Percentiles rank a stretch among this genome's conserved stretches.
phyloP scores from a whole-genome alignment of 1,284 basidiomycete genomes.

The Marasmius fiardii region DNA sequence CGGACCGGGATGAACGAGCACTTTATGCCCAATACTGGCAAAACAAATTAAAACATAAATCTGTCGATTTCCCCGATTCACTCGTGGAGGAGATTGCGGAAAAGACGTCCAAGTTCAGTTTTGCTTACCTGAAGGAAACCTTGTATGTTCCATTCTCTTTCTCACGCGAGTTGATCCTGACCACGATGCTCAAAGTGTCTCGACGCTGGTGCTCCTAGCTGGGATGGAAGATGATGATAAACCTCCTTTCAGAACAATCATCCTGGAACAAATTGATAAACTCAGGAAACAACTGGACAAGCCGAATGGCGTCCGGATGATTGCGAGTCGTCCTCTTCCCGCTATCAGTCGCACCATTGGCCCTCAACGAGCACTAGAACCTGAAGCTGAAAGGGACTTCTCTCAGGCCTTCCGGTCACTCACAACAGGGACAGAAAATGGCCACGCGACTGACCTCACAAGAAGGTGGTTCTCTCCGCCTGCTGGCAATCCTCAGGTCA shows the following conservation, averaged over 20 bases:
- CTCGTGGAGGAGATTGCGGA: conserved; percentile 59
- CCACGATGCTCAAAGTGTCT: conserved; percentile 42
- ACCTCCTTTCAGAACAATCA: conserved; percentile 42
- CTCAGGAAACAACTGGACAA: conserved; percentile 61
- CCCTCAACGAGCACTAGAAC: background rate
- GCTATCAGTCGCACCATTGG: background rate
- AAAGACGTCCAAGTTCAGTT: conserved; percentile 66
- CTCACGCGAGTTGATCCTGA: conserved; percentile 2
- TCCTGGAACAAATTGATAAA: conserved; percentile 55
- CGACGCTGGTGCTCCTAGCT: conserved; percentile 56
- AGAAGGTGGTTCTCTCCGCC: no score
- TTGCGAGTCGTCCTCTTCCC: background rate
- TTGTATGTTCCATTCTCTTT: conserved; percentile 53
- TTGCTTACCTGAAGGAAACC: conserved; percentile 81
- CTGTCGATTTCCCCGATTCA: conserved; percentile 62
- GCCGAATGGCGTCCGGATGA: background rate
- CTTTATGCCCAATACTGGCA: conserved; percentile 78
- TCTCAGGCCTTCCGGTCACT: background rate
- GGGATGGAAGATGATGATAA: conserved; percentile 44
- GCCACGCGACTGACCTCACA: no score
- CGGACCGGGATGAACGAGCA: conserved; percentile 55
- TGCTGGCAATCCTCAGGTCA: background rate
- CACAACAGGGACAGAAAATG: background rate
- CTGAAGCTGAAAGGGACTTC: background rate
- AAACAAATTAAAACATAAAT: conserved; percentile 60